Percentiles rank a stretch among this genome's conserved stretches.
These are phyloP conservation scores for Pholiota molesta DNA, from an alignment of 768 basidiomycete species.

Conservation along the genomic window DNA sequence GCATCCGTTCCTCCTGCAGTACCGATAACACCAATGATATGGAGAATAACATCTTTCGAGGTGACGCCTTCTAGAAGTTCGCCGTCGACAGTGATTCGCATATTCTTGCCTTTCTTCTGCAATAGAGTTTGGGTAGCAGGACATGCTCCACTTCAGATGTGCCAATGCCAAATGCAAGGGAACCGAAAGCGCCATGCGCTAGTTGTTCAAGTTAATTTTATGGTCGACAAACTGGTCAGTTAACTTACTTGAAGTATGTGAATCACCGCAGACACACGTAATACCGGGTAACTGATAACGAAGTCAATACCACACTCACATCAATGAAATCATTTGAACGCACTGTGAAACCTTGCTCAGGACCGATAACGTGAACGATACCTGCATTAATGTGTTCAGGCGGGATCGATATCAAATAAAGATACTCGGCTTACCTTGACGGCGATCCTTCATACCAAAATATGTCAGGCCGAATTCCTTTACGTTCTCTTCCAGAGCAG, in stretches of 20 bases:
- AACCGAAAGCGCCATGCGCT: conserved; percentile 94
- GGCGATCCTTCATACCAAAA: conserved; percentile 87
- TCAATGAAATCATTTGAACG: conserved; percentile 20
- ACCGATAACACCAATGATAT: conserved; percentile 90
- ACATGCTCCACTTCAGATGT: conserved; percentile 96
- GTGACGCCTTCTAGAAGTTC: conserved; percentile 78
- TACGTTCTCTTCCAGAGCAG: conserved; percentile 86
- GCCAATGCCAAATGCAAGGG: conserved; percentile 91
- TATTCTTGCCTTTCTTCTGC: conserved; percentile 89
- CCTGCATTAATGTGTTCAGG: conserved; percentile 41
- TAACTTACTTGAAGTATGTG: conserved; percentile 84
- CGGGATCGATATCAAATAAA: conserved; percentile 13
- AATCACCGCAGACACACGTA: conserved; percentile 90
- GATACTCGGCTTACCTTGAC: conserved; percentile 62
- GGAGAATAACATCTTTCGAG: conserved; percentile 89
- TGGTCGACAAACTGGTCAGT: background rate
- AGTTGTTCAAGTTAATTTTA: conserved; percentile 4
- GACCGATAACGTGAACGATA: conserved; percentile 89
- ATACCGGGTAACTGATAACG: conserved; percentile 65
- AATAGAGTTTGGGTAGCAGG: conserved; percentile 86
- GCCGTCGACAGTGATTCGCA: conserved; percentile 89
- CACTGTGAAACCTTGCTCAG: conserved; percentile 92
- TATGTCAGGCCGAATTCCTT: conserved; percentile 92
- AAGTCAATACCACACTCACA: background rate
- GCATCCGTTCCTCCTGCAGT: conserved; percentile 94